phyloP scores from a whole-genome alignment of 139 green algal species.

The Coelastrella sp. region DNA sequence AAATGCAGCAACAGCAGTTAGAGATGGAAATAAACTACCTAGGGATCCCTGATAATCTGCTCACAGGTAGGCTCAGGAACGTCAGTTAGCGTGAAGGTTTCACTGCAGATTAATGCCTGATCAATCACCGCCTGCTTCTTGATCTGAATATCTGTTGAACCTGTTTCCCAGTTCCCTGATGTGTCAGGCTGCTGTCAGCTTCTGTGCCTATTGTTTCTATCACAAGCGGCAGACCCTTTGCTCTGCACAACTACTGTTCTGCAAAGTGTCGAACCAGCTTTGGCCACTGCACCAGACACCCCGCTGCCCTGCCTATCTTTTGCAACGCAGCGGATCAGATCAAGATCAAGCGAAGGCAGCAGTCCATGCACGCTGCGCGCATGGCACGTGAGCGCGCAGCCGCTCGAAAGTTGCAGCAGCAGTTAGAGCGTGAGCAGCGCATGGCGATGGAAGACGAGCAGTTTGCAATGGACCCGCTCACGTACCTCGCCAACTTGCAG shows the following conservation, averaged over 20 bases:
- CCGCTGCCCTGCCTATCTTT: neutral
- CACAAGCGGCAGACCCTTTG: too few species aligned
- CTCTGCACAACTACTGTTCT: too few species aligned
- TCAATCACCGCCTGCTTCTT: neutral
- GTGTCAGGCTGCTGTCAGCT: too few species aligned
- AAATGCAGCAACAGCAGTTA: constrained; percentile 6
- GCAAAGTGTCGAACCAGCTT: too few species aligned
- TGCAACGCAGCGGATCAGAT: constrained; percentile 11
- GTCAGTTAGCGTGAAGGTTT: neutral
- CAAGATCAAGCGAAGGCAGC: constrained; percentile 50
- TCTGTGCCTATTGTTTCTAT: too few species aligned
- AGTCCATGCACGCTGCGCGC: constrained; percentile 27
- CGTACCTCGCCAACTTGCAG: constrained; percentile 28
- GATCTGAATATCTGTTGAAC: too few species aligned
- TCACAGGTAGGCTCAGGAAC: constrained; percentile 1
- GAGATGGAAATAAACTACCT: constrained; percentile 27
- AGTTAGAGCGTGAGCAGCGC: constrained; percentile 18
- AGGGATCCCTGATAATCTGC: constrained; percentile 17
- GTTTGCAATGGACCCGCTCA: neutral
- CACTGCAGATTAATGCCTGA: neutral
- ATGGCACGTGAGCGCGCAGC: neutral
- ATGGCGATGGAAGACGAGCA: constrained; percentile 6
- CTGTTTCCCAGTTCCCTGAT: too few species aligned
- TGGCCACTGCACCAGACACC: too few species aligned
- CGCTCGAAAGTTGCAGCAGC: constrained; percentile 17